Evolutionary conservation across 768 basidiomycete genomes (phyloP).

Genomic region (Rhodocollybia butyracea): DNA sequence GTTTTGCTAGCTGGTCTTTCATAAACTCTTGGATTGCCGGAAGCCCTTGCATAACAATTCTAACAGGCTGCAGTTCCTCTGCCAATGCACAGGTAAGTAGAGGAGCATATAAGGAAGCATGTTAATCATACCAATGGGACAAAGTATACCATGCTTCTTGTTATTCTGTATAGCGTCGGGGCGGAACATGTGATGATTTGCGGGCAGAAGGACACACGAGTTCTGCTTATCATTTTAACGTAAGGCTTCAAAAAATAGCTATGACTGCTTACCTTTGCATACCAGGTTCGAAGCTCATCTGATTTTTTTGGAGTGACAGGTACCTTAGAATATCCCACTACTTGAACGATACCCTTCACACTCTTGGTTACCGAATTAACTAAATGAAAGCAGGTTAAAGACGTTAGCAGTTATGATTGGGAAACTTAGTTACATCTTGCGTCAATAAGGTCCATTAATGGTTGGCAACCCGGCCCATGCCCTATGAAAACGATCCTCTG

Average conservation of each 20-base stretch:
- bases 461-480: constrained; percentile 80
- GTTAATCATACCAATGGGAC: constrained; percentile 53
- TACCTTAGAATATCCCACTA: constrained; percentile 62
- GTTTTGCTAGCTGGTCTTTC: constrained; percentile 25
- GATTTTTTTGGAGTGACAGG: constrained; percentile 53
- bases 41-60: constrained; percentile 65
- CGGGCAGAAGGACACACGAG: constrained; percentile 69
- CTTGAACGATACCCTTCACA: constrained; percentile 74
- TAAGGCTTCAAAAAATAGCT: not conserved
- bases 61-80: constrained; percentile 75
- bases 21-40: constrained; percentile 63
- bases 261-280: constrained; percentile 51
- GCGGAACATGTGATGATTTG: constrained; percentile 52
- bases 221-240: constrained; percentile 42
- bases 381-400: constrained; percentile 15
- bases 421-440: constrained; percentile 52
- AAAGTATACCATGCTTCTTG: constrained; percentile 63
- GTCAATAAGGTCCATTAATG: constrained; percentile 72
- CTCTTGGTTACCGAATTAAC: constrained; percentile 54
- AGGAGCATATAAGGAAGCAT: not conserved
- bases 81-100: not conserved
- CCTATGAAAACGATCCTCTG: constrained; percentile 78
- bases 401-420: not conserved
- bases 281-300: constrained; percentile 67
- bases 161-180: constrained; percentile 38